Percentiles rank a stretch among this genome's conserved stretches.
Evolutionary conservation across 2,329 filamentous ascomycete genomes (phyloP).

Genomic region (Massarina eburnea): DNA sequence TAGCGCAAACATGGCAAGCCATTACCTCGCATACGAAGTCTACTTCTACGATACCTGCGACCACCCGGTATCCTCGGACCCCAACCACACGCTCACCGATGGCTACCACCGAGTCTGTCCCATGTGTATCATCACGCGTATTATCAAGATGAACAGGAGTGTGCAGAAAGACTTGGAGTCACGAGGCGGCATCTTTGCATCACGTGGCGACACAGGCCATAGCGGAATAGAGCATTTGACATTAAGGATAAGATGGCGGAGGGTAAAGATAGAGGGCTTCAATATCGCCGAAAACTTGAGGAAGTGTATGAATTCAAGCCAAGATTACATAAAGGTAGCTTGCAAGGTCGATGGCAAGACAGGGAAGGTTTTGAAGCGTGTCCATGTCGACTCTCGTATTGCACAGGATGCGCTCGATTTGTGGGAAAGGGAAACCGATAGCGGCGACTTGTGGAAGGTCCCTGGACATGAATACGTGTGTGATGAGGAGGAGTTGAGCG

Average conservation of each 20-base stretch:
- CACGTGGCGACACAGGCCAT: background rate
- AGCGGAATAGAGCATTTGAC: conserved; percentile 1
- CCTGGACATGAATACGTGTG: conserved; percentile 11
- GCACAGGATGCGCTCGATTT: conserved; percentile 6
- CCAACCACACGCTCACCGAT: background rate
- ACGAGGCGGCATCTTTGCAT: conserved; percentile 9
- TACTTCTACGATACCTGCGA: background rate
- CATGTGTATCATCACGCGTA: conserved; percentile 5
- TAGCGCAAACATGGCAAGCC: no score
- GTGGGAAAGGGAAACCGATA: conserved; percentile 11
- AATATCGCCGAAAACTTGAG: conserved; percentile 10
- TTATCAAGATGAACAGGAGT: background rate
- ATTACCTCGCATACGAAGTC: no score
- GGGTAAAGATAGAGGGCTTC: conserved; percentile 8
- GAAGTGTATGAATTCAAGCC: background rate
- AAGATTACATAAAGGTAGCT: conserved; percentile 1
- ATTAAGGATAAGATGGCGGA: conserved; percentile 6
- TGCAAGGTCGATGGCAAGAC: no score
- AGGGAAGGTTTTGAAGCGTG: no score
- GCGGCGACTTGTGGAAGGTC: conserved; percentile 5
- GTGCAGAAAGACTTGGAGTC: conserved; percentile 3
- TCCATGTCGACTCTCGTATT: no score
- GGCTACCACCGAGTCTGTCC: conserved; percentile 5
- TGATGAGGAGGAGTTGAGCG: conserved; percentile 7
- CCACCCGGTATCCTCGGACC: background rate